Evolutionary conservation across 2,329 filamentous ascomycete species (phyloP).

Genomic region (Nothopassalora personata): DNA sequence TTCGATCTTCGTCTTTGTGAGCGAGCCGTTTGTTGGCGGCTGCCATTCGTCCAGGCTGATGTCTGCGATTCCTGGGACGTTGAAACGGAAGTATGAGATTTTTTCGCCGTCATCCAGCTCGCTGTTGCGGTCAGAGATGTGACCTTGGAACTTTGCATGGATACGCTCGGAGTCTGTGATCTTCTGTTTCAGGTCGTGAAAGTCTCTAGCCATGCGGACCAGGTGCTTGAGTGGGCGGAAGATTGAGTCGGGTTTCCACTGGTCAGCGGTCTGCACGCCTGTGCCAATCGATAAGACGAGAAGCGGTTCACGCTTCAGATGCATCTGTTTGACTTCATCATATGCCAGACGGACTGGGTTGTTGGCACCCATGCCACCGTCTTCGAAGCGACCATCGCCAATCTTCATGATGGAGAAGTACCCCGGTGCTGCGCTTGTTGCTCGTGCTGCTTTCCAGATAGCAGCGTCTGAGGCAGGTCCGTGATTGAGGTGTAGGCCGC

Average conservation of each 20-base stretch:
- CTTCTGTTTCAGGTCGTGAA: background rate
- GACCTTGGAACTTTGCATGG: constrained; percentile 2
- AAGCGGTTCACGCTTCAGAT: constrained; percentile 7
- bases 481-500: constrained; percentile 5
- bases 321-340: constrained; percentile 16
- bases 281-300: constrained; percentile 18
- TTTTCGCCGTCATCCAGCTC: background rate
- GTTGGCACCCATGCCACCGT: constrained; percentile 17
- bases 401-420: constrained; percentile 14
- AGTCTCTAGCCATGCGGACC: background rate
- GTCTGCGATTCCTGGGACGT: constrained; percentile 8
- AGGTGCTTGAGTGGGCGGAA: background rate
- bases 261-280: background rate
- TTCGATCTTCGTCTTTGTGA: constrained; percentile 10
- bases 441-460: constrained; percentile 16
- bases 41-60: constrained; percentile 15
- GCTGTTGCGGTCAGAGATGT: background rate
- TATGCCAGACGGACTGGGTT: constrained; percentile 16
- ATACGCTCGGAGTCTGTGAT: constrained; percentile 8
- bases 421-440: constrained; percentile 17
- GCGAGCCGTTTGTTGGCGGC: background rate
- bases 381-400: constrained; percentile 1
- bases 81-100: constrained; percentile 12
- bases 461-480: constrained; percentile 8
- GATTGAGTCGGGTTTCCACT: background rate